Percentiles rank a stretch among this genome's conserved stretches.
These are phyloP conservation scores for Fusarium oxysporum DNA, from an alignment of 2,329 filamentous ascomycete species.

Conservation along the genomic window DNA sequence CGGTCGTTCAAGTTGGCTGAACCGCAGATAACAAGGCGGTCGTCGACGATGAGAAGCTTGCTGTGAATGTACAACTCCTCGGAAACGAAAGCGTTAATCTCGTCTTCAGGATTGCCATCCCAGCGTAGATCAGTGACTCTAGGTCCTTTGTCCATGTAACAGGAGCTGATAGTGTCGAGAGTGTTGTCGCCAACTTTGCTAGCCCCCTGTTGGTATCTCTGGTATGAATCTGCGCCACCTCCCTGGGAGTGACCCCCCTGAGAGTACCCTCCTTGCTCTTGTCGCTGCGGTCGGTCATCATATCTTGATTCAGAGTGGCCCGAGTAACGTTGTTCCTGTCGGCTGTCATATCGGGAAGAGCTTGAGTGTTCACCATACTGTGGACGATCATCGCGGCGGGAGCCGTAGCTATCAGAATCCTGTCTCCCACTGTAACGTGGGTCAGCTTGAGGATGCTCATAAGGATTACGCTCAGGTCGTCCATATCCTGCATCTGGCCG, in stretches of 20 bases:
- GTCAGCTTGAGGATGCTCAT: slow-evolving; percentile 19
- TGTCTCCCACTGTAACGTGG: slow-evolving; percentile 16
- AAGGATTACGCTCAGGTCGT: neutral
- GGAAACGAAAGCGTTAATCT: slow-evolving; percentile 70
- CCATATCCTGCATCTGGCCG: neutral
- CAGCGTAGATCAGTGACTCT: slow-evolving; percentile 72
- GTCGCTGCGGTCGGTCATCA: slow-evolving; percentile 4
- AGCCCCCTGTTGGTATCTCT: slow-evolving; percentile 79
- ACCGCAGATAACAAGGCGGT: slow-evolving; percentile 84
- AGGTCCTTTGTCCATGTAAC: slow-evolving; percentile 84
- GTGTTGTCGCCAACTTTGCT: slow-evolving; percentile 64
- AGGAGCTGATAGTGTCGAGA: slow-evolving; percentile 81
- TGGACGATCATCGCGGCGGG: slow-evolving; percentile 13
- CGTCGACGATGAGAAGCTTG: slow-evolving; percentile 84
- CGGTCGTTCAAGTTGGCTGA: slow-evolving; percentile 70
- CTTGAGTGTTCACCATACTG: slow-evolving; percentile 8
- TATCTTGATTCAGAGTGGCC: slow-evolving; percentile 11
- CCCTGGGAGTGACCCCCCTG: slow-evolving; percentile 9
- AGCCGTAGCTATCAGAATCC: slow-evolving; percentile 4
- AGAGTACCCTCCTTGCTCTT: slow-evolving; percentile 4
- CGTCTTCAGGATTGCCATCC: slow-evolving; percentile 65
- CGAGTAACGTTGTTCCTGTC: neutral
- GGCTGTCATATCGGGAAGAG: slow-evolving; percentile 10
- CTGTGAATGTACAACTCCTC: slow-evolving; percentile 73
- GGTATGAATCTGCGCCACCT: slow-evolving; percentile 61